These are phyloP conservation scores for Xylariaceae sp. DNA, from an alignment of 2,329 filamentous ascomycete genomes.

Conservation along the genomic window DNA sequence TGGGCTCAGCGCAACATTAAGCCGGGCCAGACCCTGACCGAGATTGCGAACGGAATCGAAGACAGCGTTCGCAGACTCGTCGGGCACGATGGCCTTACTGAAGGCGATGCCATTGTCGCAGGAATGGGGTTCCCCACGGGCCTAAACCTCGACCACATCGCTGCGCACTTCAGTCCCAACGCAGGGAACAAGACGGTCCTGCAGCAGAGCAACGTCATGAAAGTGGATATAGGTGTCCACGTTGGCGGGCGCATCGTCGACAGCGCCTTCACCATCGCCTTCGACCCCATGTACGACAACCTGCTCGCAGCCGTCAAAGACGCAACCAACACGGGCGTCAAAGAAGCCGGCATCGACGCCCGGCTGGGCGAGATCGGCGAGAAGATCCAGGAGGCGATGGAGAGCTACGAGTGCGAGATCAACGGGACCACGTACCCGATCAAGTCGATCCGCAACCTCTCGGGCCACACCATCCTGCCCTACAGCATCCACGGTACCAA, in stretches of 20 bases:
- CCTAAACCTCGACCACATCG: constrained; percentile 78
- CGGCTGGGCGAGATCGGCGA: constrained; percentile 82
- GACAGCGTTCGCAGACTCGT: constrained; percentile 73
- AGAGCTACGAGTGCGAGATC: constrained; percentile 85
- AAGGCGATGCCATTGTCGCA: constrained; percentile 72
- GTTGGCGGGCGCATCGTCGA: constrained; percentile 78
- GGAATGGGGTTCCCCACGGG: constrained; percentile 87
- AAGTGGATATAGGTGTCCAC: constrained; percentile 79
- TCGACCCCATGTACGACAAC: constrained; percentile 71
- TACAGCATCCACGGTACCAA: constrained; percentile 91
- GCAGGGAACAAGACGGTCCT: constrained; percentile 77
- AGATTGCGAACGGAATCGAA: constrained; percentile 86
- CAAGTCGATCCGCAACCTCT: constrained; percentile 82
- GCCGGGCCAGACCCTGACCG: constrained; percentile 74
- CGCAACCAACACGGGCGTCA: constrained; percentile 81
- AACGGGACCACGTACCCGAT: constrained; percentile 73
- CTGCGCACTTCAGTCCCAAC: constrained; percentile 84
- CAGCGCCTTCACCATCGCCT: constrained; percentile 75
- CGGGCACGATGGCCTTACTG: constrained; percentile 70
- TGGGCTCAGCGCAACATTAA: constrained; percentile 78
- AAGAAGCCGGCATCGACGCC: constrained; percentile 88
- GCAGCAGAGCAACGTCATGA: constrained; percentile 71
- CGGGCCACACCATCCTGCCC: constrained; percentile 83
- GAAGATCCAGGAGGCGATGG: constrained; percentile 85
- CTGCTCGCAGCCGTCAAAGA: constrained; percentile 69